Conservation (phyloP, 129 eudicot genomes). For the Daucus carota region DNA sequence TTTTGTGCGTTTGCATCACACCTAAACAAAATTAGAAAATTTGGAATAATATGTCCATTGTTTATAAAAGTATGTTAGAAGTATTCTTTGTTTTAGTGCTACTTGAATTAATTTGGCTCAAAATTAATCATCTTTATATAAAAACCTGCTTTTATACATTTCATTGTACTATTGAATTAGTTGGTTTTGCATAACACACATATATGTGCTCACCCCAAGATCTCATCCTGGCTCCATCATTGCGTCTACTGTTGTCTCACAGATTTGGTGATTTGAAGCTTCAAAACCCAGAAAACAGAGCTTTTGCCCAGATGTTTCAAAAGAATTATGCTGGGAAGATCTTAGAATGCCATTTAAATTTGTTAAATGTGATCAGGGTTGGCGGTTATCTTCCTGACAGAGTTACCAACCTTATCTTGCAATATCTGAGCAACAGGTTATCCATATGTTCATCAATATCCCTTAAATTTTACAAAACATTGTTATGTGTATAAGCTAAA, state of each 20-base stretch:
- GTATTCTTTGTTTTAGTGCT: too few species aligned
- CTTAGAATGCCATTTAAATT: slow-evolving; percentile 83
- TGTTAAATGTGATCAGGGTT: slow-evolving; percentile 69
- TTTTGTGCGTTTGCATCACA: too few species aligned
- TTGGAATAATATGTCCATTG: too few species aligned
- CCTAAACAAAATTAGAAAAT: too few species aligned
- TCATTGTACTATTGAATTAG: too few species aligned
- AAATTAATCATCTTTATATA: too few species aligned
- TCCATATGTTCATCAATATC: slow-evolving; percentile 3
- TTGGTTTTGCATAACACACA: too few species aligned
- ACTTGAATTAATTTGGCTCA: too few species aligned
- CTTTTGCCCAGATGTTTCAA: slow-evolving; percentile 85
- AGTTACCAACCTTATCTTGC: slow-evolving; percentile 86
- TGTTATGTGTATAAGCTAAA: slow-evolving; percentile 2
- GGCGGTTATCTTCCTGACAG: slow-evolving; percentile 96
- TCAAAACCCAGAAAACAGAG: slow-evolving; percentile 83
- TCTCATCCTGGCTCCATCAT: too few species aligned
- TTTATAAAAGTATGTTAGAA: too few species aligned
- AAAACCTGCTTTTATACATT: too few species aligned
- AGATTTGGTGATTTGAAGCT: slow-evolving; percentile 89
- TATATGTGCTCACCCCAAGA: too few species aligned
- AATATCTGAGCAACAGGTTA: slow-evolving; percentile 86
- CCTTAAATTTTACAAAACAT: not conserved
- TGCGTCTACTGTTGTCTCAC: not conserved
- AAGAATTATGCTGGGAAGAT: slow-evolving; percentile 82